Conservation (phyloP, 2,329 filamentous ascomycete species). For the Endocalyx cinctus region DNA sequence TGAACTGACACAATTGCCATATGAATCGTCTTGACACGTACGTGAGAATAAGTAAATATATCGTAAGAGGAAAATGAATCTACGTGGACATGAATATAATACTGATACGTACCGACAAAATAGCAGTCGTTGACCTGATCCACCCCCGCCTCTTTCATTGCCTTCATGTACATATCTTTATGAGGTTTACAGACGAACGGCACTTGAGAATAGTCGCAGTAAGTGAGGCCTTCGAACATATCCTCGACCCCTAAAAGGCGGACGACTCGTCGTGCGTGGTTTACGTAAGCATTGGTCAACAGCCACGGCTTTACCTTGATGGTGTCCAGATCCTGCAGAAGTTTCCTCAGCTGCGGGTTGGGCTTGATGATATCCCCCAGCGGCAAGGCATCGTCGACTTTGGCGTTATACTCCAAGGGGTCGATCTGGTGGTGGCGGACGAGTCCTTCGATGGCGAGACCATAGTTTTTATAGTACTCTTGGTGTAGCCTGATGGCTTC, state of each 20-base stretch:
- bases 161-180: slow-evolving; percentile 77
- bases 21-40: slow-evolving; percentile 96
- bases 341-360: slow-evolving; percentile 64
- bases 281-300: slow-evolving; percentile 94
- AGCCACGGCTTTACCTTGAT: slow-evolving; percentile 87
- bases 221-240: slow-evolving; percentile 91
- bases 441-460: slow-evolving; percentile 92
- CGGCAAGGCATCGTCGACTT: slow-evolving; percentile 92
- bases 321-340: slow-evolving; percentile 79
- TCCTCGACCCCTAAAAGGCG: slow-evolving; percentile 77
- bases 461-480: slow-evolving; percentile 94
- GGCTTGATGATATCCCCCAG: slow-evolving; percentile 80
- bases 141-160: slow-evolving; percentile 78
- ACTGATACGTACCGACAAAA: slow-evolving; percentile 87
- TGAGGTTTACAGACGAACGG: slow-evolving; percentile 85
- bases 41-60: slow-evolving; percentile 26
- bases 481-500: slow-evolving; percentile 84
- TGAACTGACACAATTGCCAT: slow-evolving; percentile 73
- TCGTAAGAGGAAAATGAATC: no score
- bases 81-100: no score
- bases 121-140: slow-evolving; percentile 69
- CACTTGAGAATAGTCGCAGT: slow-evolving; percentile 75
- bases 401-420: slow-evolving; percentile 85
- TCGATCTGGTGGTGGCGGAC: slow-evolving; percentile 94
- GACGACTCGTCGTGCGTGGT: slow-evolving; percentile 78